Conservation (phyloP, 805 yeast species). For the Yarrowia hollandica region DNA sequence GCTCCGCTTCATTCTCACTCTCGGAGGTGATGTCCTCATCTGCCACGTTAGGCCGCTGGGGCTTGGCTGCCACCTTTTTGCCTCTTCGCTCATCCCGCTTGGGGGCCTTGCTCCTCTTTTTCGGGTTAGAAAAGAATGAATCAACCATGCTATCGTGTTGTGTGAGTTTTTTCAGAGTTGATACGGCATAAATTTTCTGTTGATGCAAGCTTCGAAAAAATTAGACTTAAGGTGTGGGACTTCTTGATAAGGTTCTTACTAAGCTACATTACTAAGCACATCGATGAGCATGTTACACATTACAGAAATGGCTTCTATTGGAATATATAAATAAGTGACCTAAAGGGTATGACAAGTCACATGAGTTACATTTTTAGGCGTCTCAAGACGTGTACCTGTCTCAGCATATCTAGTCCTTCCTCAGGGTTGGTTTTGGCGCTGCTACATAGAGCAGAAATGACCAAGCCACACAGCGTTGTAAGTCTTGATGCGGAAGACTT, state of each 20-base stretch:
- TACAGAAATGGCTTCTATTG: no score
- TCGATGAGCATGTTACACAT: no score
- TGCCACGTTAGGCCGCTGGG: slow-evolving; percentile 12
- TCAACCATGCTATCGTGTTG: slow-evolving; percentile 35
- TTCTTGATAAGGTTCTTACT: slow-evolving; percentile 18
- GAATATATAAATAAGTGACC: no score
- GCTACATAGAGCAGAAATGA: not conserved
- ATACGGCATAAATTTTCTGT: not conserved
- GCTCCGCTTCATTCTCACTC: slow-evolving; percentile 32
- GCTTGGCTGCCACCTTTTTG: slow-evolving; percentile 5
- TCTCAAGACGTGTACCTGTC: slow-evolving; percentile 11
- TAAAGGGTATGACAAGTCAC: no score
- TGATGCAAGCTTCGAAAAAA: slow-evolving; percentile 12
- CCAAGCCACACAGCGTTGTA: not conserved
- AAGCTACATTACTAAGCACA: not conserved
- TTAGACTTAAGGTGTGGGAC: slow-evolving; percentile 9
- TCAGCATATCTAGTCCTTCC: not conserved
- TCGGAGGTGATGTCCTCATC: slow-evolving; percentile 37
- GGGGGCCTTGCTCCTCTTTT: slow-evolving; percentile 33
- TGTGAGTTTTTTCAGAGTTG: slow-evolving; percentile 6
- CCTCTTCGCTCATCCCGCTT: slow-evolving; percentile 28
- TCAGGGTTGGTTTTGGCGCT: slow-evolving; percentile 5
- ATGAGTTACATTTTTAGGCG: not conserved
- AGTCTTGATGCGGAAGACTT: slow-evolving; percentile 3
- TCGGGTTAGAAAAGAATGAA: slow-evolving; percentile 40